These are phyloP conservation scores for Curvularia verruculosa DNA, from an alignment of 2,329 filamentous ascomycete species.

Conservation along the genomic window DNA sequence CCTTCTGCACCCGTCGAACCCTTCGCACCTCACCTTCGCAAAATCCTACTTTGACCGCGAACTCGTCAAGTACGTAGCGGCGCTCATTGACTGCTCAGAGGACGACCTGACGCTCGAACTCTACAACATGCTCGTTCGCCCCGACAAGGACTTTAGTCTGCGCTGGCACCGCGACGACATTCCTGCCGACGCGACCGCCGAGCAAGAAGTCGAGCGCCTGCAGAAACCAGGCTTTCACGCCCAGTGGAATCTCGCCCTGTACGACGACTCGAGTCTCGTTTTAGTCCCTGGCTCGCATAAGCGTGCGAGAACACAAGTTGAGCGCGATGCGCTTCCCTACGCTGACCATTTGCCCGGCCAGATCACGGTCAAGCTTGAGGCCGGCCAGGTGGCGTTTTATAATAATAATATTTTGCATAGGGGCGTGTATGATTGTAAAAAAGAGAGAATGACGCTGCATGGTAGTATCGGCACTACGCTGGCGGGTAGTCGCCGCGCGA, in stretches of 20 bases:
- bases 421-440: conserved; percentile 65
- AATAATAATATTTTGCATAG: conserved; percentile 87
- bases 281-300: conserved; percentile 79
- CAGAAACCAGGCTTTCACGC: conserved; percentile 70
- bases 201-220: conserved; percentile 71
- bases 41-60: conserved; percentile 73
- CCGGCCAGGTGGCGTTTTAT: conserved; percentile 86
- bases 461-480: conserved; percentile 69
- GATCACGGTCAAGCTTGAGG: conserved; percentile 67
- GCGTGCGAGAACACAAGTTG: conserved; percentile 71
- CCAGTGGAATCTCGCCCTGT: conserved; percentile 87
- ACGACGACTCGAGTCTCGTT: conserved; percentile 72
- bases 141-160: conserved; percentile 72
- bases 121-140: conserved; percentile 82
- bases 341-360: conserved; percentile 67
- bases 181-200: conserved; percentile 65
- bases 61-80: conserved; percentile 67
- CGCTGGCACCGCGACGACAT: conserved; percentile 90
- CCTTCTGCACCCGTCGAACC: conserved; percentile 75
- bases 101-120: conserved; percentile 81
- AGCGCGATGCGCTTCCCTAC: conserved; percentile 71
- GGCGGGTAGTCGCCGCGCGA: conserved; percentile 63
- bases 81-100: conserved; percentile 61
- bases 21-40: conserved; percentile 66
- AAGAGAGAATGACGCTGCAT: conserved; percentile 73